A percentile compares a stretch with the other conserved stretches of the same genome.
Conservation (phyloP, 495 filamentous ascomycete species). For the Xylaria sp. region DNA sequence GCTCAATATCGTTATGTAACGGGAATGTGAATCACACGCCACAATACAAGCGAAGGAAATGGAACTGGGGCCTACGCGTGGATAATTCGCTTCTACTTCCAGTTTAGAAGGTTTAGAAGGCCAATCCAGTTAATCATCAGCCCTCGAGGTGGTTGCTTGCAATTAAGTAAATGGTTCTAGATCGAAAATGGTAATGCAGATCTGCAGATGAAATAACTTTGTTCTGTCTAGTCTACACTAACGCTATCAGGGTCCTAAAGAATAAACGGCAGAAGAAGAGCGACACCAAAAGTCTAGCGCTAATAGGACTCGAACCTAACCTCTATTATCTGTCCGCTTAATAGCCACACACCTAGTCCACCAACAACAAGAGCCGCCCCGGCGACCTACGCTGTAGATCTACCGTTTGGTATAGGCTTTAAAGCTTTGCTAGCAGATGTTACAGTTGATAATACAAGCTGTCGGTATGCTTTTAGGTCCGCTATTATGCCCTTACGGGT, state of each 20-base stretch:
- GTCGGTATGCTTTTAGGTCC: no score
- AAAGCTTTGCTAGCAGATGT: no score
- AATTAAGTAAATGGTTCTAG: neutral
- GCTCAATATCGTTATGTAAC: slow-evolving; percentile 4
- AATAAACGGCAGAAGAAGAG: neutral
- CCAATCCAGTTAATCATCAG: neutral
- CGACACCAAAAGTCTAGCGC: no score
- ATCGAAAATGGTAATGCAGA: neutral
- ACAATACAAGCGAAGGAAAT: neutral
- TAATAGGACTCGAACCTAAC: no score
- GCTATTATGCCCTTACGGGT: no score
- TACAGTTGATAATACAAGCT: no score
- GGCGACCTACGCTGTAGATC: no score
- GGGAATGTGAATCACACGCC: neutral
- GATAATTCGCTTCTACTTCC: slow-evolving; percentile 1
- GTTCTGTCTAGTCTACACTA: neutral
- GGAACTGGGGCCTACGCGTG: neutral
- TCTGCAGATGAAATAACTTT: slow-evolving; percentile 10
- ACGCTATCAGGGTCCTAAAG: neutral
- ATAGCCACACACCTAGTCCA: no score
- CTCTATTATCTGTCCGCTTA: no score
- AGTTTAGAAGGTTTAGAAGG: slow-evolving; percentile 1
- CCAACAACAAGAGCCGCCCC: no score
- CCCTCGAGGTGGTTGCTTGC: neutral
- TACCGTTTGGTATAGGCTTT: no score